phyloP scores from a whole-genome alignment of 139 green algal species.

The Chlorella vulgaris region DNA sequence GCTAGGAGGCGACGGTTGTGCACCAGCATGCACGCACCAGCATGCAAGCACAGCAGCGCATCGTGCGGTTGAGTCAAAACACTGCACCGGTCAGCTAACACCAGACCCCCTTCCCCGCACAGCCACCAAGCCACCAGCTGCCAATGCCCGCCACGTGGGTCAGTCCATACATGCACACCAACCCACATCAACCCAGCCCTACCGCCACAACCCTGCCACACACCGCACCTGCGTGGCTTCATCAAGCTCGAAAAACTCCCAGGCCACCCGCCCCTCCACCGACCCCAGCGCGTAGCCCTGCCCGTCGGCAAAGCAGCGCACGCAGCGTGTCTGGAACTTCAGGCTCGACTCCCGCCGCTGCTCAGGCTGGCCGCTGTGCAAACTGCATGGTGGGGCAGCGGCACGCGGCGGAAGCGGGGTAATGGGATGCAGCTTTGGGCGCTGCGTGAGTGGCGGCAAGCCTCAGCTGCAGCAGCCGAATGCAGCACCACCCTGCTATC shows the following conservation, averaged over 20 bases:
- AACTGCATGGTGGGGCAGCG: neutral
- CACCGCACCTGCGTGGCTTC: conserved; percentile 35
- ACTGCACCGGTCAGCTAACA: neutral
- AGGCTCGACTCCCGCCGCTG: conserved; percentile 76
- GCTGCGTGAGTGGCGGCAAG: too few relatives aligned
- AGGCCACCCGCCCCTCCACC: conserved; percentile 89
- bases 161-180: too few relatives aligned
- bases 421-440: too few relatives aligned
- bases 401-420: neutral
- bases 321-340: conserved; percentile 87
- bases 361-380: conserved; percentile 52
- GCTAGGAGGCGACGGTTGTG: too few relatives aligned
- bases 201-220: neutral
- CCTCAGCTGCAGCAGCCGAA: too few relatives aligned
- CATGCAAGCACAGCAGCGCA: neutral
- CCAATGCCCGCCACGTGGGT: too few relatives aligned
- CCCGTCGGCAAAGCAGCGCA: conserved; percentile 76
- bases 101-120: neutral
- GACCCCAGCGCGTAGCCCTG: conserved; percentile 80
- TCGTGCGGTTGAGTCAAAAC: neutral
- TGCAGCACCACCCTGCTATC: too few relatives aligned
- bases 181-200: neutral
- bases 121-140: too few relatives aligned
- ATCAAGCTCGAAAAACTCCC: conserved; percentile 79
- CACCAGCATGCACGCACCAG: neutral